Evolutionary conservation across 1,139 yeast genomes (phyloP).

Genomic region (Candida neerlandica): DNA sequence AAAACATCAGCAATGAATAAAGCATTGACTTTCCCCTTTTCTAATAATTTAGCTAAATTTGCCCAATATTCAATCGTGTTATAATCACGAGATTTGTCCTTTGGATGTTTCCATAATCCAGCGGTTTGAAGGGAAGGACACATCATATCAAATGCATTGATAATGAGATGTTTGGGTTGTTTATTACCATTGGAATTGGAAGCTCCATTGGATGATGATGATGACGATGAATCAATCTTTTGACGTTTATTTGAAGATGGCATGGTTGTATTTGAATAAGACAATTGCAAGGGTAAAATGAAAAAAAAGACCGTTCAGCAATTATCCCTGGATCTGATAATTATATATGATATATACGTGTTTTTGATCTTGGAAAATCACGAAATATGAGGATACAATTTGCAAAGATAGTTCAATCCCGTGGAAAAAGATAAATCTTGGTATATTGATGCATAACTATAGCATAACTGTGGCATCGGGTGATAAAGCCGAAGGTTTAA

Average conservation of each 20-base stretch:
- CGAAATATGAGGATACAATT: neutral
- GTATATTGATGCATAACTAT: neutral
- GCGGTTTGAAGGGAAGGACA: constrained; percentile 38
- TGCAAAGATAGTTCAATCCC: neutral
- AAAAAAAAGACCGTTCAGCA: no score
- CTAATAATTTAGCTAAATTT: constrained; percentile 44
- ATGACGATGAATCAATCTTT: constrained; percentile 12
- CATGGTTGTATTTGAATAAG: neutral
- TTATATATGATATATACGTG: no score
- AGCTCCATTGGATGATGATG: no score
- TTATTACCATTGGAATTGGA: no score
- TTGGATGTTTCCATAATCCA: constrained; percentile 46
- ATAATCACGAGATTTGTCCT: constrained; percentile 36
- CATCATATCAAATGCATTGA: constrained; percentile 45
- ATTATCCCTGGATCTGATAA: no score
- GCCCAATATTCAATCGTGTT: constrained; percentile 48
- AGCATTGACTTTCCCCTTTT: constrained; percentile 46
- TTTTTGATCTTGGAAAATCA: neutral
- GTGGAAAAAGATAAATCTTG: neutral
- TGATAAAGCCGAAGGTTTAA: neutral
- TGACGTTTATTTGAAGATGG: constrained; percentile 15
- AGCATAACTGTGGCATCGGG: neutral
- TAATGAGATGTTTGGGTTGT: constrained; percentile 23
- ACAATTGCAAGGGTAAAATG: neutral
- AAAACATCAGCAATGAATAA: constrained; percentile 49